Conservation (phyloP, 2,329 filamentous ascomycete species). For the Penicillium olsonii region DNA sequence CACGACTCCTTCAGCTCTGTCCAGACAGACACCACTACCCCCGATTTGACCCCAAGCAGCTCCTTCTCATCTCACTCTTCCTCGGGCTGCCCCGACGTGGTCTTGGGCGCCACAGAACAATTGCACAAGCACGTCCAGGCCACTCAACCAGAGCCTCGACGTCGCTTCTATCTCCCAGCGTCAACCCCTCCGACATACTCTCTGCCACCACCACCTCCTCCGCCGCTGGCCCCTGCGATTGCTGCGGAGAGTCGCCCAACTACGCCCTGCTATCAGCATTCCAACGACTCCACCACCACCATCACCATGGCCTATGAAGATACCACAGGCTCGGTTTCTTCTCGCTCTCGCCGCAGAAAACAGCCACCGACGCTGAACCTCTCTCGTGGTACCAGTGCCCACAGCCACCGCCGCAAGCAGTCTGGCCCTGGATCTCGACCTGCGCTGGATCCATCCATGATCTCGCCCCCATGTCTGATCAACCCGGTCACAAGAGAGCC, state of each 20-base stretch:
- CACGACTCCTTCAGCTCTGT: constrained; percentile 39
- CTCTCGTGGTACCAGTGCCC: constrained; percentile 23
- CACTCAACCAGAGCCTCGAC: constrained; percentile 14
- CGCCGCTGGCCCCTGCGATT: constrained; percentile 25
- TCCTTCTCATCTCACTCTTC: constrained; percentile 42
- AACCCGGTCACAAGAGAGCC: constrained; percentile 43
- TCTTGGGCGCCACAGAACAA: constrained; percentile 31
- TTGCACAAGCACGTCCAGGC: constrained; percentile 28
- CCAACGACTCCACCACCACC: constrained; percentile 31
- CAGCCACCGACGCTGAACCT: constrained; percentile 35
- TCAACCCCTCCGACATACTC: constrained; percentile 25
- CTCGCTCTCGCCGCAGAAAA: constrained; percentile 33
- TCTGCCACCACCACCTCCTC: constrained; percentile 24
- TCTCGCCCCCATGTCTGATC: constrained; percentile 40
- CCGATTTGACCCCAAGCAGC: constrained; percentile 41
- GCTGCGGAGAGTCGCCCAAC: constrained; percentile 26
- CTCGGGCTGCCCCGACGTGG: constrained; percentile 30
- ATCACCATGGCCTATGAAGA: constrained; percentile 33
- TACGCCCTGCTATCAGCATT: constrained; percentile 15
- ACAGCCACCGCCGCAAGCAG: constrained; percentile 26
- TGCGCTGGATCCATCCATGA: constrained; percentile 41
- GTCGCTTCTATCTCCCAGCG: constrained; percentile 29
- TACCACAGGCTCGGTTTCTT: constrained; percentile 26
- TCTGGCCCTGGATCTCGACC: constrained; percentile 26
- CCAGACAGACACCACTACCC: constrained; percentile 32